Evolutionary conservation across 1,284 basidiomycete species (phyloP), one percentile per base, ranked within the genome.

Genomic region (Austroboletus niveus): DNA sequence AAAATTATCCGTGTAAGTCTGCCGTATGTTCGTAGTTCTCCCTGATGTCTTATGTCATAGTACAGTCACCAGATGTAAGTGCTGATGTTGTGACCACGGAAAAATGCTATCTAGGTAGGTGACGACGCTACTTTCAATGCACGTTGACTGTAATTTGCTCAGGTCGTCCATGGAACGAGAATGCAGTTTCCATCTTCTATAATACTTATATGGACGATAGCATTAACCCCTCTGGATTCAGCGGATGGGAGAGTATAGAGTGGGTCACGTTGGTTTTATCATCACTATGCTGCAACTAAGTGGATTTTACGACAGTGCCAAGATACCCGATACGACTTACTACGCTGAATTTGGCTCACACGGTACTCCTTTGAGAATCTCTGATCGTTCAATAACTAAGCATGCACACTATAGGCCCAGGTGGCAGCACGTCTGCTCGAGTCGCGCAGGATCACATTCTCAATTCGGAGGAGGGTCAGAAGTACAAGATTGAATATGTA

Each of bases 161-260:
- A 79, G 80, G 81, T 12, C 76, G 84, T 2, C 83, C 84, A 0
- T 86, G 84, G 84, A 84, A 84, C 59, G 73, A 79, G 48, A 63
- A 81, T 10, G 78, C 84, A 0, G 75, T 76, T 0, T 77, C 79
- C 0, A 77, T 85, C 0, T 85, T 70, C 55, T 60, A 83, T 2
- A 64, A 64, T 6, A 83, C 75, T 1, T 78, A 74, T 57, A 86
- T 86, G 84, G 84, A 85, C 48, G 71, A 79, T 3, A 81, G 75
- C 53, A 74, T 86, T 41, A 49, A 69, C 8, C 75, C 81, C 0
- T 69, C 60, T 11, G 82, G 84, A 1, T 86, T 77, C 68, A 76
- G 64, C 2, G 69, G 80, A 0, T 85, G 60, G 60, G 0, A 0
- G 27, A 4, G 2, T 24, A 15, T 8, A 32, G 31, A 3, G 64